These are phyloP conservation scores for Apophysomyces variabilis DNA, from an alignment of 371 early-diverging fungal genomes.

Conservation along the genomic window DNA sequence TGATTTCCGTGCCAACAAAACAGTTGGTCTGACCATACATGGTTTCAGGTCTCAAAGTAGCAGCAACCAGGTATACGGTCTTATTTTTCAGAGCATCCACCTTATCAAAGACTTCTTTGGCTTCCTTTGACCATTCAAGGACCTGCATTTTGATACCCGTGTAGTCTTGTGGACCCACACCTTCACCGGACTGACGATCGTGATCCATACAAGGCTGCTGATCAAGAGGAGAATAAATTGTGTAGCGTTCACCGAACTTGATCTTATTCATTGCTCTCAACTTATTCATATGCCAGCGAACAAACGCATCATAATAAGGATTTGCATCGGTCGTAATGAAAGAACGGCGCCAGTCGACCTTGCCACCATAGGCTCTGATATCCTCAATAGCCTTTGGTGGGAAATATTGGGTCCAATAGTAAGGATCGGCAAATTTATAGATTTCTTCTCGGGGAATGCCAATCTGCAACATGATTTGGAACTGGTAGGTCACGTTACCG, in stretches of 20 bases:
- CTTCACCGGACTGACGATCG: conserved; percentile 98
- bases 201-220: conserved; percentile 99
- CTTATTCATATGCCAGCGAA: conserved; percentile 99
- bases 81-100: conserved; percentile 71
- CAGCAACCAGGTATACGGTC: conserved; percentile 92
- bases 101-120: conserved; percentile 53
- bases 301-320: conserved; percentile 99
- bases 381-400: conserved; percentile 90
- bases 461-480: conserved; percentile 94
- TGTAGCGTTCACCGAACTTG: conserved; percentile 98
- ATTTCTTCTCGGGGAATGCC: conserved; percentile 93
- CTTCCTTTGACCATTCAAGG: conserved; percentile 64
- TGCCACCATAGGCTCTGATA: conserved; percentile 85
- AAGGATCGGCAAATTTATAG: conserved; percentile 94
- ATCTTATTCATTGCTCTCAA: conserved; percentile 84
- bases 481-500: conserved; percentile 88
- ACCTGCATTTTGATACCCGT: conserved; percentile 93
- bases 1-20: conserved; percentile 91
- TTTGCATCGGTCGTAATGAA: conserved; percentile 99
- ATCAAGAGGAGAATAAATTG: conserved; percentile 97
- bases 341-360: conserved; percentile 98
- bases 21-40: conserved; percentile 99
- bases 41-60: conserved; percentile 97
- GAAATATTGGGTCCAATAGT: conserved; percentile 97
- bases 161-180: conserved; percentile 96